These are phyloP conservation scores for Plasmodium gaboni DNA, from an alignment of 169 alveolate genomes.

Conservation along the genomic window DNA sequence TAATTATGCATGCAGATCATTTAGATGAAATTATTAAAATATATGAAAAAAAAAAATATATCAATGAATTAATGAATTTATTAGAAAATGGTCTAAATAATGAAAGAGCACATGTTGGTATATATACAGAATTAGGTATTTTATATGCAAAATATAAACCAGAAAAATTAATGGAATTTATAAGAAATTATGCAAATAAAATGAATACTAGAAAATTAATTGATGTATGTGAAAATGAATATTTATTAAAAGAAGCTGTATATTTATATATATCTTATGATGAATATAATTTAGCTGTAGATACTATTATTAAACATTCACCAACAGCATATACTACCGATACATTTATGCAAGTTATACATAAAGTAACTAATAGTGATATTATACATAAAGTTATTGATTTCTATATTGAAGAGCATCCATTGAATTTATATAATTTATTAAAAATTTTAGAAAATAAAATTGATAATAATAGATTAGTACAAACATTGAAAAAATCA, in stretches of 20 bases:
- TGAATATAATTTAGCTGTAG: slow-evolving; percentile 98
- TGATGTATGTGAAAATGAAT: slow-evolving; percentile 89
- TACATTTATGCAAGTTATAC: slow-evolving; percentile 78
- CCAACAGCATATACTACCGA: slow-evolving; percentile 91
- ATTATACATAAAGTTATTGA: slow-evolving; percentile 97
- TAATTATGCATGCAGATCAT: slow-evolving; percentile 98
- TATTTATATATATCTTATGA: slow-evolving; percentile 96
- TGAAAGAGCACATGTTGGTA: slow-evolving; percentile 90
- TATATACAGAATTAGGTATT: slow-evolving; percentile 99
- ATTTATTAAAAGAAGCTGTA: slow-evolving; percentile 96
- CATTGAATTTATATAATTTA: slow-evolving; percentile 96
- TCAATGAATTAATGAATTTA: slow-evolving; percentile 80
- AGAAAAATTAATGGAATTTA: slow-evolving; percentile 93
- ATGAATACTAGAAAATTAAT: slow-evolving; percentile 79
- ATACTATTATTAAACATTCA: slow-evolving; percentile 85
- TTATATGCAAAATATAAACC: slow-evolving; percentile 98
- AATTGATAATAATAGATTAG: slow-evolving; percentile 96
- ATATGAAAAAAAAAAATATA: slow-evolving; percentile 82
- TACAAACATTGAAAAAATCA: slow-evolving; percentile 89
- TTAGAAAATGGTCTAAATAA: slow-evolving; percentile 78
- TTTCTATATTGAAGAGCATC: slow-evolving; percentile 98
- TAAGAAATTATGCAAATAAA: slow-evolving; percentile 60
- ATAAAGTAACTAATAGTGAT: slow-evolving; percentile 93
- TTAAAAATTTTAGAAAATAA: slow-evolving; percentile 85
- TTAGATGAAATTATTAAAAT: slow-evolving; percentile 92